Base-by-base conservation (phyloP, 2,329 filamentous ascomycete genomes). In the Arthroderma uncinatum region DNA sequence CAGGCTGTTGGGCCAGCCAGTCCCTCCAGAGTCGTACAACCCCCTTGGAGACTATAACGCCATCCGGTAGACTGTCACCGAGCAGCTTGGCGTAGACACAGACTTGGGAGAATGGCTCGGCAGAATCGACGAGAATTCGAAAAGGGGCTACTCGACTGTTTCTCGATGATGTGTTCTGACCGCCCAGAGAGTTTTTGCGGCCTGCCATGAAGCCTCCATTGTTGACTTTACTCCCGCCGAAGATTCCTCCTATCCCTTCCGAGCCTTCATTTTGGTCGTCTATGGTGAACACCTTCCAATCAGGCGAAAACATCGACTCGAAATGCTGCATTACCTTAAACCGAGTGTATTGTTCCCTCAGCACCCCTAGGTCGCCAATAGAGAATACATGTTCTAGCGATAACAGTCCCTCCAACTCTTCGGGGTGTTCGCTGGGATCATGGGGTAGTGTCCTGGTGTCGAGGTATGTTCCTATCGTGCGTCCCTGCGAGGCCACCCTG, bases 11-110 rank as follows among this genome's bases (percentile, higher is more conserved):
- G 4, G 76, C 75, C 36, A 93, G 73, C 87, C 88, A 93, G 14
- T 84, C 74, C 55, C 86, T 79, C 78, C 83, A 91, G 0, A 93
- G 76, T 28, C 87, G 78, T 39, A 89, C 74, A 4, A 89, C 79
- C 1, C 84, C 77, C 57, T 90, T 83, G 56, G 82, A 79, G 39
- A 92, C 74, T 42, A 82, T 83, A 54, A 85, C 78, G 60, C 83
- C 82, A 64, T 79, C 83, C 55, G 81, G 72, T 62, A 89, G 84
- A 2, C 82, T 83, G 21, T 75, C 77, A 66, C 84, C 84, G 59
- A 89, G 83, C 37, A 94, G 70, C 64, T 84, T 87, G 6, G 81
- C 81, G 23, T 82, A 76, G 4, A 82, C 79, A 66, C 85, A 86
- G 9, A 93, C 77, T 37, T 54, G 52, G 7, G 52, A 36, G 52